Base-by-base conservation (phyloP, 2,329 filamentous ascomycete species). In the Alternaria gaisen region DNA sequence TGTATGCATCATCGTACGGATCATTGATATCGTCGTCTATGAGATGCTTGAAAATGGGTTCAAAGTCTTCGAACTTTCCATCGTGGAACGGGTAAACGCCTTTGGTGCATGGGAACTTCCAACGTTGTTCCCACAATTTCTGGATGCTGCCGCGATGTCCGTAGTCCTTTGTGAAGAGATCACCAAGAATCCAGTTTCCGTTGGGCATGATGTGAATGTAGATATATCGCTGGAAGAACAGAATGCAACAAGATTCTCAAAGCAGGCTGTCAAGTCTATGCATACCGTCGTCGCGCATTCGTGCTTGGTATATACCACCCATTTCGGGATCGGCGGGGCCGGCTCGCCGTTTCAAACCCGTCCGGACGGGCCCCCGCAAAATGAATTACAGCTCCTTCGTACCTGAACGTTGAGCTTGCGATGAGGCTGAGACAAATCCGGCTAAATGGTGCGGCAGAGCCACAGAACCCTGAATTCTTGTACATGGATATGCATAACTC, bases 41-140 rank as follows among this genome's bases (percentile, higher is more conserved):
- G 26, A 74, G 62, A 46, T 68, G 58, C 1, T 63, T 48, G 64
- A 63, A 61, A 46, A 93, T 84, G 4, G 88, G 88, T 67, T 87
- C 86, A 69, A 93, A 92, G 74, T 93, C 91, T 60, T 87, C 83
- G 63, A 85, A 85, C 16, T 82, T 80, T 30, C 88, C 89, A 73
- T 92, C 90, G 79, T 93, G 90, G 80, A 93, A 93, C 0, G 89
- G 88, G 66, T 91, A 91, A 5, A 92, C 82, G 51, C 86, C 83
- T 14, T 67, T 64, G 38, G 61, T 65, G 53, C 75, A 76, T 4
- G 76, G 76, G 24, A 77, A 70, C 32, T 72, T 75, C 76, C 76
- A 79, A 18, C 75, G 62, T 52, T 68, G 64, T 26, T 72, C 70
- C 76, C 76, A 79, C 11, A 79, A 62, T 9, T 70, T 75, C 38